Conservation (phyloP, 768 basidiomycete genomes). For the Lentinus tigrinus region DNA sequence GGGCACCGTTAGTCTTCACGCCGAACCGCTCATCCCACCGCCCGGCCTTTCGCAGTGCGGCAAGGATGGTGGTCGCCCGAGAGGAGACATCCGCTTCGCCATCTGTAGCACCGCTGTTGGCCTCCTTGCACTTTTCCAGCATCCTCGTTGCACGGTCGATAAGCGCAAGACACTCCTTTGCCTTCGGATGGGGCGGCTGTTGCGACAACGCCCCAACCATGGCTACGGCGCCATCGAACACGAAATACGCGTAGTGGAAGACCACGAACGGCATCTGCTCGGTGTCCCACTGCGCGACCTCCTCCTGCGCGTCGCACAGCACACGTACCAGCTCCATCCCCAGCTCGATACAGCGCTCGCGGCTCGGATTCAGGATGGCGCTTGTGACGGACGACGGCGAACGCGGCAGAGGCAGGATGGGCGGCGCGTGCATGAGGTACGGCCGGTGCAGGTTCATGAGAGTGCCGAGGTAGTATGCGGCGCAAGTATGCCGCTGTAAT, state of each 20-base stretch:
- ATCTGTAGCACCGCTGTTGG: slow-evolving; percentile 27
- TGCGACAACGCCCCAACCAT: slow-evolving; percentile 42
- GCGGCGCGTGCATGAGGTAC: slow-evolving; percentile 35
- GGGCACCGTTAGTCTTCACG: not conserved
- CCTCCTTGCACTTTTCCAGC: slow-evolving; percentile 24
- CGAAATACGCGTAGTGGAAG: slow-evolving; percentile 25
- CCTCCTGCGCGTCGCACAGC: slow-evolving; percentile 40
- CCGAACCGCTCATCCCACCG: slow-evolving; percentile 19
- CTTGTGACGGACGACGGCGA: slow-evolving; percentile 20
- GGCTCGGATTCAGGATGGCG: slow-evolving; percentile 31
- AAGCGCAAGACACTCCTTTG: slow-evolving; percentile 36
- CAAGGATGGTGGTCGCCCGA: slow-evolving; percentile 40
- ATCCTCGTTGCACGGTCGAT: slow-evolving; percentile 39
- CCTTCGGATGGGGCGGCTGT: slow-evolving; percentile 33
- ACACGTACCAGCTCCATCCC: slow-evolving; percentile 44
- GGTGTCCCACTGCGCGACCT: slow-evolving; percentile 20
- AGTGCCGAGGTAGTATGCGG: slow-evolving; percentile 46
- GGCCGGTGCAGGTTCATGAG: slow-evolving; percentile 47
- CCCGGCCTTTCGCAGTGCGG: slow-evolving; percentile 31
- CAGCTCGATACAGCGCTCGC: slow-evolving; percentile 38
- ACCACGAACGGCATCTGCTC: slow-evolving; percentile 10
- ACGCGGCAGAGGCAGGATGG: slow-evolving; percentile 19
- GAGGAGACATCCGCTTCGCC: slow-evolving; percentile 37
- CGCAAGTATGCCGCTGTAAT: slow-evolving; percentile 43
- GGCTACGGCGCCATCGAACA: slow-evolving; percentile 48